A percentile compares a stretch with the other conserved stretches of the same genome.
Conservation (phyloP, 176 grass and related monocot genomes). For the Hordeum marinum region DNA sequence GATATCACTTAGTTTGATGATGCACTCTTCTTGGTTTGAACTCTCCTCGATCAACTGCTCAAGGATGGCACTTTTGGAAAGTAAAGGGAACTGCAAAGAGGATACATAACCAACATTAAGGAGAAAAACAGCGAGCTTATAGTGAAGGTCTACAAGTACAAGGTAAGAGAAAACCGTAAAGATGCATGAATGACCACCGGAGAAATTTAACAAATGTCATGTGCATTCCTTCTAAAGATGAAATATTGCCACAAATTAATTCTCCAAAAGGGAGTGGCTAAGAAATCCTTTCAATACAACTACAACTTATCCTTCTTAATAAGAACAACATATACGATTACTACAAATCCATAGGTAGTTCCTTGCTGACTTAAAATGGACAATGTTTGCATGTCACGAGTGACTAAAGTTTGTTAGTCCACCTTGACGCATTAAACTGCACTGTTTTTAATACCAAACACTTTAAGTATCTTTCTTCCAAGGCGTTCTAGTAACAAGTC, state of each 20-base stretch:
- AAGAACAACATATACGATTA: background rate
- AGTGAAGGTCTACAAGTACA: background rate
- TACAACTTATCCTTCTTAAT: background rate
- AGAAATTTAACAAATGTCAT: slow-evolving; percentile 8
- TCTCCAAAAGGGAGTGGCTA: background rate
- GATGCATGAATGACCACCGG: background rate
- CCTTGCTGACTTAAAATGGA: background rate
- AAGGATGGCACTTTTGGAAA: slow-evolving; percentile 71
- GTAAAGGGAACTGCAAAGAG: slow-evolving; percentile 69
- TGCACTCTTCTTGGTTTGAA: slow-evolving; percentile 43
- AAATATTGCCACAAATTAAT: background rate
- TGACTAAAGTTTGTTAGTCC: background rate
- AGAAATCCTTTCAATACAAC: background rate
- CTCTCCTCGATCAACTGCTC: slow-evolving; percentile 64
- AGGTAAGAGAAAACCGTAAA: background rate
- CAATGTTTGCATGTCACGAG: background rate
- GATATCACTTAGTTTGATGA: slow-evolving; percentile 56
- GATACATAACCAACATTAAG: slow-evolving; percentile 12
- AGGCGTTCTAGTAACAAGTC: background rate
- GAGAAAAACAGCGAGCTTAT: background rate
- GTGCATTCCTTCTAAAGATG: background rate
- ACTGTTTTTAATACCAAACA: background rate
- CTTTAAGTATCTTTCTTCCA: background rate
- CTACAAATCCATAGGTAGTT: background rate
- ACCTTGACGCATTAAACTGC: background rate